Conservation (phyloP, 306 rosid genomes). For the Gastrolobium villosum region DNA sequence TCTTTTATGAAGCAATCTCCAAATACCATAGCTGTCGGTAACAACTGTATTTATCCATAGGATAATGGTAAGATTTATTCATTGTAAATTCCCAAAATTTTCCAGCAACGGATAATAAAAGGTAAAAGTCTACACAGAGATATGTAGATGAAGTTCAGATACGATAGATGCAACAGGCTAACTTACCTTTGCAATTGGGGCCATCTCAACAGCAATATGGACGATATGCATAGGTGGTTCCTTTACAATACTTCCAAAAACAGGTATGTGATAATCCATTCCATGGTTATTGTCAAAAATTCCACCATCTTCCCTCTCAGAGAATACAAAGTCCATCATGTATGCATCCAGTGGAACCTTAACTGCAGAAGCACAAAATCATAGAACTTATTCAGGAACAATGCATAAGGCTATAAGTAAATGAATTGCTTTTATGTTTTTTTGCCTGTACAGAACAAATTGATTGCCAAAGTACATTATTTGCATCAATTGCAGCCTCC, state of each 20-base stretch:
- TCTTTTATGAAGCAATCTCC: conserved; percentile 4
- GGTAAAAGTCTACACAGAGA: conserved; percentile 1
- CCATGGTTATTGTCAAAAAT: conserved; percentile 75
- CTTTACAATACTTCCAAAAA: conserved; percentile 65
- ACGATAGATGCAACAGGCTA: conserved; percentile 19
- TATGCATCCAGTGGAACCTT: conserved; percentile 87
- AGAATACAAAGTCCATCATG: conserved; percentile 90
- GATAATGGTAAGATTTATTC: neutral
- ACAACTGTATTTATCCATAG: conserved; percentile 8
- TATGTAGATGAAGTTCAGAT: conserved; percentile 7
- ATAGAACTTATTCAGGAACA: conserved; percentile 29
- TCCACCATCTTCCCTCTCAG: conserved; percentile 85
- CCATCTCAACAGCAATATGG: conserved; percentile 90
- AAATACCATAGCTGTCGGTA: neutral
- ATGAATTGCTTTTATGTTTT: neutral
- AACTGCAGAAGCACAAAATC: conserved; percentile 61
- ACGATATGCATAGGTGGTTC: conserved; percentile 87
- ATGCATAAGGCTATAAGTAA: neutral
- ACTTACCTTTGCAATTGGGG: conserved; percentile 88
- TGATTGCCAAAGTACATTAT: conserved; percentile 11
- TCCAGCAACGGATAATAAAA: neutral
- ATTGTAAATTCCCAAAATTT: neutral
- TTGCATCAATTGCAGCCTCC: conserved; percentile 15
- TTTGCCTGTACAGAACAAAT: conserved; percentile 11
- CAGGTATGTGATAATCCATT: conserved; percentile 89